These are phyloP conservation scores for Lentinula detonsa DNA, from an alignment of 768 basidiomycete species.

Conservation along the genomic window DNA sequence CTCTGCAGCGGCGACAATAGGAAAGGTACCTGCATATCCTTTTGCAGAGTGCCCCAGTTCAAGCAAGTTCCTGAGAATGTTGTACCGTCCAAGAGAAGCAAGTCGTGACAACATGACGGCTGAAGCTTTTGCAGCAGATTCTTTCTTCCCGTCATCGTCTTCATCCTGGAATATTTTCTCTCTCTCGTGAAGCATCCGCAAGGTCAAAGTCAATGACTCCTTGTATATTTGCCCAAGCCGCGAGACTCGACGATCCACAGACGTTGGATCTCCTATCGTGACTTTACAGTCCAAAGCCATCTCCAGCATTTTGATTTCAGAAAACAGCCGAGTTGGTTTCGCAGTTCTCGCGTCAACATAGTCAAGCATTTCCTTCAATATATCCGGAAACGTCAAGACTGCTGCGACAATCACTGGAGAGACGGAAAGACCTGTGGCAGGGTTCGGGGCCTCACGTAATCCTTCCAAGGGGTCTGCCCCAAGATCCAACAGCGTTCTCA, in stretches of 20 bases:
- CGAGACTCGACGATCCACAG: constrained; percentile 8
- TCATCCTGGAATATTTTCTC: background rate
- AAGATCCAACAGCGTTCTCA: constrained; percentile 2
- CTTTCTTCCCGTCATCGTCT: background rate
- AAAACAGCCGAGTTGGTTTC: background rate
- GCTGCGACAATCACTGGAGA: background rate
- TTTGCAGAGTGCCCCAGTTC: constrained; percentile 6
- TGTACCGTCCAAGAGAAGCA: background rate
- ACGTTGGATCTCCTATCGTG: constrained; percentile 3
- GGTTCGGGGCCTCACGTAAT: background rate
- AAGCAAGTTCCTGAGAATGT: constrained; percentile 7
- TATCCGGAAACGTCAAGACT: background rate
- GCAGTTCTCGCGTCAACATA: background rate
- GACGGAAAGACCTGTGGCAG: background rate
- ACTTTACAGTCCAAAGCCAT: constrained; percentile 1
- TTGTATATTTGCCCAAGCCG: constrained; percentile 5
- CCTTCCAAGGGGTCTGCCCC: constrained; percentile 9
- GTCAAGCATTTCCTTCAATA: background rate
- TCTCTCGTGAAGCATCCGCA: constrained; percentile 6
- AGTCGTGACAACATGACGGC: constrained; percentile 3
- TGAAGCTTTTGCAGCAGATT: background rate
- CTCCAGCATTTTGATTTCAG: background rate
- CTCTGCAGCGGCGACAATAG: constrained; percentile 8
- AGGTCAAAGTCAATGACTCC: constrained; percentile 1
- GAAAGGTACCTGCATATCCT: background rate